Conservation (phyloP, 1,284 basidiomycete species). For the Xerocomus amazonicus region DNA sequence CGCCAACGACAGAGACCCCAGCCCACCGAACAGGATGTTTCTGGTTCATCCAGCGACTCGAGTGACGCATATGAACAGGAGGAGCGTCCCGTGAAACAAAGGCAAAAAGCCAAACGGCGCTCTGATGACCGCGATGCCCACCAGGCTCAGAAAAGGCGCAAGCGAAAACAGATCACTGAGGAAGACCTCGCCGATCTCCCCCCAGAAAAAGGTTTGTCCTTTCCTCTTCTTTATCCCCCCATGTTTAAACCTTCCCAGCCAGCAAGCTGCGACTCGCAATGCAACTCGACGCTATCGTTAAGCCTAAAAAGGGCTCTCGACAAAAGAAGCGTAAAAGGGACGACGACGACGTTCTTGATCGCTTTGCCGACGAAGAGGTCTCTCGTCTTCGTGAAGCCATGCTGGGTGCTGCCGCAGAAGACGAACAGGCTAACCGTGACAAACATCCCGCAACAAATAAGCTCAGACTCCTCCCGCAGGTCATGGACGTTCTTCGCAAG, state of each 20-base stretch:
- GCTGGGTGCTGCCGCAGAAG: conserved; percentile 84
- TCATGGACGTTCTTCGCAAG: conserved; percentile 95
- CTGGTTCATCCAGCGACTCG: conserved; percentile 58
- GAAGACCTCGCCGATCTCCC: conserved; percentile 62
- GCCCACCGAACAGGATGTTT: conserved; percentile 37
- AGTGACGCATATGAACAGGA: conserved; percentile 69
- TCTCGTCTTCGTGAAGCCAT: conserved; percentile 81
- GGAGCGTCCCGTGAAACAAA: conserved; percentile 39
- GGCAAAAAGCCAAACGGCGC: conserved; percentile 24
- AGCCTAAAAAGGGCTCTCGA: conserved; percentile 65
- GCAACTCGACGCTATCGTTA: conserved; percentile 83
- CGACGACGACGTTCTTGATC: conserved; percentile 77
- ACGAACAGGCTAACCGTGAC: conserved; percentile 77
- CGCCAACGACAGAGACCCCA: conserved; percentile 31
- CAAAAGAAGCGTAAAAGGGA: conserved; percentile 71
- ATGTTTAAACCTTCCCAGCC: conserved; percentile 37
- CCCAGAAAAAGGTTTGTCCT: conserved; percentile 62
- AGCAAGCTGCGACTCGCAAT: conserved; percentile 62
- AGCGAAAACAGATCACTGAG: conserved; percentile 49
- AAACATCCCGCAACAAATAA: conserved; percentile 88
- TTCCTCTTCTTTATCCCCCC: conserved; percentile 10
- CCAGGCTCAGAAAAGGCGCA: conserved; percentile 47
- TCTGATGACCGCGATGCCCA: conserved; percentile 23
- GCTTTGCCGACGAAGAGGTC: conserved; percentile 90
- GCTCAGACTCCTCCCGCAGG: conserved; percentile 80